Base-by-base conservation (phyloP, 2,329 filamentous ascomycete species). In the Dactylellina drechsleri region DNA sequence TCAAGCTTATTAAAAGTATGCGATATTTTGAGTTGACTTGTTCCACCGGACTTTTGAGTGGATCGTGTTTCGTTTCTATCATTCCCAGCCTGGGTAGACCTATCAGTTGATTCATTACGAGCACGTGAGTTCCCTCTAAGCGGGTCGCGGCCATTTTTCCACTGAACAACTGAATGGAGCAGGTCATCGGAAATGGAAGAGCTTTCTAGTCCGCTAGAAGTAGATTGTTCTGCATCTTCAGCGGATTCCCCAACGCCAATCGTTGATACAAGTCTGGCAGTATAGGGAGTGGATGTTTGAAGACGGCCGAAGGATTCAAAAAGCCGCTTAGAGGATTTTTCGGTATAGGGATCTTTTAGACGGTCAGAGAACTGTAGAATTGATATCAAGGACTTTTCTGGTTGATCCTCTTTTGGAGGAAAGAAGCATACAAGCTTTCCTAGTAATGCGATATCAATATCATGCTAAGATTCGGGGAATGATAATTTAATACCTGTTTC, bases 361-460 rank as follows among this genome's bases (percentile, higher is more conserved):
- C 83, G 79, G 59, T 83, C 83, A 66, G 83, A 84, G 79, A 84
- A 84, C 66, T 84, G 85, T 77, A 82, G 83, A 66, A 84, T 83
- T 13, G 83, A 84, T 59, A 83, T 40, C 89, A 83, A 52, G 85
- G 85, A 40, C 87, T 88, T 79, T 85, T 85, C 40, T 83, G 83
- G 15, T 84, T 85, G 85, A 83, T 81, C 83, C 77, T 90, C 88
- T 77, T 89, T 90, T 0, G 88, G 88, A 1, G 88, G 88, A 78
- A 91, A 91, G 81, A 91, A 91, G 79, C 88, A 90, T 4, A 89
- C 85, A 0, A 91, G 82, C 47, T 85, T 85, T 6, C 89, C 89
- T 78, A 66, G 31, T 28, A 26, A 40, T 18, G 7, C 12, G 16
- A 5, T 13, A 26, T 71, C 23, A 72, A 65, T 53, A 4, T 8